Conservation (phyloP, 257 asterid genomes). For the Nicotiana sylvestris region DNA sequence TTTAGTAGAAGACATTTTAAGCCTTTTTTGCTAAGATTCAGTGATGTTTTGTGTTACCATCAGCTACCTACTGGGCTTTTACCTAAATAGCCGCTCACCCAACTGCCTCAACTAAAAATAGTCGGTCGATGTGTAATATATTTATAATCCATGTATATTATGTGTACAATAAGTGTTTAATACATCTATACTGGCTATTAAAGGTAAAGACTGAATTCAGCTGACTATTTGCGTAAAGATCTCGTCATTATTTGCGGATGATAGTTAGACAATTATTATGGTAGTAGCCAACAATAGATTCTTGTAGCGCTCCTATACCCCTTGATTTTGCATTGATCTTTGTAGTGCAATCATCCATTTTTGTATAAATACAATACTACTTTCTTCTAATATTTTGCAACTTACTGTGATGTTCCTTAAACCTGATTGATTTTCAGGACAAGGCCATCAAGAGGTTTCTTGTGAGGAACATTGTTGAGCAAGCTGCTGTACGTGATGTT, state of each 20-base stretch:
- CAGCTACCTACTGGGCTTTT: background rate
- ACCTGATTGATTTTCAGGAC: slow-evolving; percentile 29
- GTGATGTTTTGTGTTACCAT: background rate
- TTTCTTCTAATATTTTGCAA: background rate
- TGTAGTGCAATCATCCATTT: background rate
- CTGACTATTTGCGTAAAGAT: too few relatives aligned
- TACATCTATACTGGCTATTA: too few relatives aligned
- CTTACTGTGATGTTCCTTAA: background rate
- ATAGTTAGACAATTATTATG: background rate
- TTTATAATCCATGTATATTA: too few relatives aligned
- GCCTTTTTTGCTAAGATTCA: background rate
- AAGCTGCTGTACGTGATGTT: slow-evolving; percentile 70
- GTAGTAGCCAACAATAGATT: background rate
- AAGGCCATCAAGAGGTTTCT: slow-evolving; percentile 64
- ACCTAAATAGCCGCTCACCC: too few relatives aligned
- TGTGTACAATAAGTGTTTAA: too few relatives aligned
- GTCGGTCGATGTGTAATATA: too few relatives aligned
- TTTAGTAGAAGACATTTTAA: background rate
- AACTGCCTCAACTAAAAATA: too few relatives aligned
- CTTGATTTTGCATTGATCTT: background rate
- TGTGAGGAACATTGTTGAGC: slow-evolving; percentile 67
- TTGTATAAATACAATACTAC: background rate
- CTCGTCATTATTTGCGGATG: too few relatives aligned
- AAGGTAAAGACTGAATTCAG: too few relatives aligned
- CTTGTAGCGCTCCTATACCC: background rate